Evolutionary conservation across 2,329 filamentous ascomycete genomes (phyloP), one percentile per base, ranked within the genome.

Genomic region (Mariannaea elegans): DNA sequence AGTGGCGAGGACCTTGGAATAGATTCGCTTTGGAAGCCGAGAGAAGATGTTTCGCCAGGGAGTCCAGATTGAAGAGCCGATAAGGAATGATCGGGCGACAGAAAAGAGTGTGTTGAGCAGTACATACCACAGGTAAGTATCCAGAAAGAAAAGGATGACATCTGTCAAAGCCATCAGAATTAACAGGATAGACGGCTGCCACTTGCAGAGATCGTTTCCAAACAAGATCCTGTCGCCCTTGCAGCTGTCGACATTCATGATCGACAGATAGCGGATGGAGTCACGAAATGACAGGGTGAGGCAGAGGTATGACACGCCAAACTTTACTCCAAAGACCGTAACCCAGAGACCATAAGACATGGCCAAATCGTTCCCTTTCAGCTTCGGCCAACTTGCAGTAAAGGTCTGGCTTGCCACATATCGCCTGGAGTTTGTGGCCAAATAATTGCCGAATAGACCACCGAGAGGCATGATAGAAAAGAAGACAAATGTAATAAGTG

Each of bases 41-140:
- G 95, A 97, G 81, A 97, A 99, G 69, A 99, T 95, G 76, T 99
- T 99, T 76, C 95, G 89, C 95, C 95, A 99, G 0, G 95, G 95
- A 2, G 94, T 97, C 93, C 90, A 95, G 77, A 99, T 97, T 0
- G 95, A 99, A 1, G 97, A 93, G 84, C 95, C 95, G 0, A 99
- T 89, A 77, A 99, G 99, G 83, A 99, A 99, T 0, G 95, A 99
- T 45, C 95, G 86, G 2, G 94, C 91, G 36, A 99, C 92, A 2
- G 95, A 99, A 80, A 97, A 97, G 63, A 95, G 83, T 9, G 93
- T 91, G 83, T 99, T 99, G 76, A 93, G 81, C 69, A 99, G 87
- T 71, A 99, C 96, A 79, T 99, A 99, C 91, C 93, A 99, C 36
- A 99, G 85, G 73, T 97, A 99, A 3, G 94, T 98, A 78, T 99